Conservation (phyloP, 2,329 filamentous ascomycete species). For the Talaromyces islandicus region DNA sequence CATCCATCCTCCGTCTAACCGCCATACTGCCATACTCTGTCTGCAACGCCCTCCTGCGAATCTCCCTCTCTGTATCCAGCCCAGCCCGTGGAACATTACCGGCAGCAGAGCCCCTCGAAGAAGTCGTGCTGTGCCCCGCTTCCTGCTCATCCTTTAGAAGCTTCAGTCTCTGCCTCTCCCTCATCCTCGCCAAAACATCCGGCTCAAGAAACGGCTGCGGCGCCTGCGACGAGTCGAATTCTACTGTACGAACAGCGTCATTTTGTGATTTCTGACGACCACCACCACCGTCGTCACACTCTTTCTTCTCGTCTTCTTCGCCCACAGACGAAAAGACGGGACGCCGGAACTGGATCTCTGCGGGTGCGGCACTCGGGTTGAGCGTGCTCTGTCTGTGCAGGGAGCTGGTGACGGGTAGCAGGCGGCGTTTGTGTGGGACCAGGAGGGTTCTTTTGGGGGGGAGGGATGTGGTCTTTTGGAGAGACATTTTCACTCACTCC, state of each 20-base stretch:
- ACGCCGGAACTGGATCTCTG: constrained; percentile 14
- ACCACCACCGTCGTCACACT: constrained; percentile 23
- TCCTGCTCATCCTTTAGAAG: neutral
- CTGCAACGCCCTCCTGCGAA: constrained; percentile 18
- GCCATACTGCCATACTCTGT: constrained; percentile 29
- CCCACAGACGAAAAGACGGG: constrained; percentile 12
- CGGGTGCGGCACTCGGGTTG: constrained; percentile 19
- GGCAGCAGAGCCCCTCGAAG: neutral
- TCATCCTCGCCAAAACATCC: constrained; percentile 24
- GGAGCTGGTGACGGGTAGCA: constrained; percentile 12
- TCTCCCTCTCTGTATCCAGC: constrained; percentile 3
- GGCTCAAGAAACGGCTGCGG: constrained; percentile 37
- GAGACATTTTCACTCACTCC: constrained; percentile 7
- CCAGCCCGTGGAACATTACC: neutral
- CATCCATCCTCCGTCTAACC: constrained; percentile 19
- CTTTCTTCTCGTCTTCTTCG: constrained; percentile 11
- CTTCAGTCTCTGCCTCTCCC: constrained; percentile 11
- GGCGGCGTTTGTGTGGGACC: constrained; percentile 22
- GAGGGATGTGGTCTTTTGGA: neutral
- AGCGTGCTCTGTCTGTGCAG: constrained; percentile 10
- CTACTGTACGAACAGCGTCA: constrained; percentile 15
- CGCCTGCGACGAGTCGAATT: constrained; percentile 26
- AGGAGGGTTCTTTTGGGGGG: constrained; percentile 12
- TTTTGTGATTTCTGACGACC: constrained; percentile 21
- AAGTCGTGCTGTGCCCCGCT: too few species aligned